These are phyloP conservation scores for Phytopythium litorale DNA, from an alignment of 352 stramenopile genomes.

Conservation along the genomic window DNA sequence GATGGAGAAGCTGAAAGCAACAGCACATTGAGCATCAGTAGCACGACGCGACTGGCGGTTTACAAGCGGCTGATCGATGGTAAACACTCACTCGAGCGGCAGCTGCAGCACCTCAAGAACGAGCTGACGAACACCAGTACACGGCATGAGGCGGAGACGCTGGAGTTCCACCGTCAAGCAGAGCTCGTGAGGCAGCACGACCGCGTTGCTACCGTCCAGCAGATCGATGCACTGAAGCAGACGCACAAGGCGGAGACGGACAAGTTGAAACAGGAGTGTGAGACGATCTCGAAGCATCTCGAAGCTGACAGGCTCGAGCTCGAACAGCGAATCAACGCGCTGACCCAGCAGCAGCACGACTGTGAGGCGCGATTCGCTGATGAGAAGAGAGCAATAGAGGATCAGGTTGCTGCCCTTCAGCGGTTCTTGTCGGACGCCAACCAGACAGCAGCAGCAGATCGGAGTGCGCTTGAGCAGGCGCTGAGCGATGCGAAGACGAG, in stretches of 20 bases:
- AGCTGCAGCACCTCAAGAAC: slow-evolving; percentile 11
- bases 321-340: background rate
- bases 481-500: background rate
- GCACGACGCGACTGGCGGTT: slow-evolving; percentile 16
- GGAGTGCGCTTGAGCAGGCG: background rate
- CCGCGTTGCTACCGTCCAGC: background rate
- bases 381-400: background rate
- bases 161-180: background rate
- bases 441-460: background rate
- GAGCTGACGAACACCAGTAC: slow-evolving; percentile 10
- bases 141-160: background rate
- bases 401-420: background rate
- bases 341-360: background rate
- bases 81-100: slow-evolving; percentile 8
- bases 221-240: background rate
- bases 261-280: background rate
- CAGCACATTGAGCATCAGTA: slow-evolving; percentile 6
- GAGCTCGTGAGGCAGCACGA: background rate
- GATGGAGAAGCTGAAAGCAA: background rate
- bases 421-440: background rate
- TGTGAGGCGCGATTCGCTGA: background rate
- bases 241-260: background rate
- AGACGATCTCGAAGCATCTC: background rate
- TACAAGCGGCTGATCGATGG: slow-evolving; percentile 15
- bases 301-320: background rate